Evolutionary conservation across 2,329 filamentous ascomycete species (phyloP).

Genomic region (Thielaviopsis musarum): DNA sequence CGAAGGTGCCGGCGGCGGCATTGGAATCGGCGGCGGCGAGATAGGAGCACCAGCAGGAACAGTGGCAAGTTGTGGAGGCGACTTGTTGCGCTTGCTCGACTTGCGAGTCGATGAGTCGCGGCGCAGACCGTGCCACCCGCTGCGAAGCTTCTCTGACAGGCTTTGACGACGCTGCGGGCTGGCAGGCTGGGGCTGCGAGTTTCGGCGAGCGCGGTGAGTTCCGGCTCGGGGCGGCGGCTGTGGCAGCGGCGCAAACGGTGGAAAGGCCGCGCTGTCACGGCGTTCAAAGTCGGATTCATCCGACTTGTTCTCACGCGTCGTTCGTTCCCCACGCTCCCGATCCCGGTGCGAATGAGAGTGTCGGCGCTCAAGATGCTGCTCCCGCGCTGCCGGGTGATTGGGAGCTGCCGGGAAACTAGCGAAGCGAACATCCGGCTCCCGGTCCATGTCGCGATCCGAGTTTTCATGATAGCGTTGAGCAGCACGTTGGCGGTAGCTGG

Average conservation of each 20-base stretch:
- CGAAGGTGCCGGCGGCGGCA: neutral
- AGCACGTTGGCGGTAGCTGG: constrained; percentile 7
- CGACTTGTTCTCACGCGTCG: neutral
- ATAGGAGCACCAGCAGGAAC: neutral
- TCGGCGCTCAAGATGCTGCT: neutral
- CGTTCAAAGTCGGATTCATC: neutral
- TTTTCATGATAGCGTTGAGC: constrained; percentile 5
- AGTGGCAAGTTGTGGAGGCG: neutral
- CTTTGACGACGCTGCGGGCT: constrained; percentile 9
- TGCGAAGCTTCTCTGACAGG: constrained; percentile 7
- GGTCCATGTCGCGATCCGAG: constrained; percentile 14
- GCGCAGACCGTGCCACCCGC: constrained; percentile 3
- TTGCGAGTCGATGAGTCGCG: constrained; percentile 8
- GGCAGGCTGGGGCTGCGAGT: constrained; percentile 8
- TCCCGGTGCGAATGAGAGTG: neutral
- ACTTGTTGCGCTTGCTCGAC: constrained; percentile 4
- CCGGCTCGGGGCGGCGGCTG: neutral
- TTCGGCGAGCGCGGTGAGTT: neutral
- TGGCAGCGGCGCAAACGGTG: neutral
- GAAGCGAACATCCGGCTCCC: constrained; percentile 12
- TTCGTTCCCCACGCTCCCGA: neutral
- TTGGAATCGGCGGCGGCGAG: constrained; percentile 5
- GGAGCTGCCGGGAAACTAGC: neutral
- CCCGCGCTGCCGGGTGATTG: neutral
- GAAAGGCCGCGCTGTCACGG: neutral